A percentile compares a stretch with the other conserved stretches of the same genome.
These are phyloP conservation scores for Didymella segeticola DNA, from an alignment of 2,329 filamentous ascomycete genomes.

Conservation along the genomic window DNA sequence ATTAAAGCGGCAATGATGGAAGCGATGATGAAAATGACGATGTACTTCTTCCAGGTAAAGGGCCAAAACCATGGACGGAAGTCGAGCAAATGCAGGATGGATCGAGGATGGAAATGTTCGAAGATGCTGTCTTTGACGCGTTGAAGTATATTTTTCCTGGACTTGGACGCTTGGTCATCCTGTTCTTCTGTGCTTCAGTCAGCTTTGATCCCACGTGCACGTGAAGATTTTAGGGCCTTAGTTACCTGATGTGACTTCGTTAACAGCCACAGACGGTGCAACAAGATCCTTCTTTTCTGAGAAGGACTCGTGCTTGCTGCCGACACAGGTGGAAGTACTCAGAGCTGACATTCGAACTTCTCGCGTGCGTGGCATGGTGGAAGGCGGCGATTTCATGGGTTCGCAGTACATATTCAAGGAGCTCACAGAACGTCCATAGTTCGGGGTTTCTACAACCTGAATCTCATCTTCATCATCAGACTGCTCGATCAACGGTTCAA, in stretches of 20 bases:
- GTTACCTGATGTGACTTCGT: neutral
- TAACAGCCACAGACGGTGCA: neutral
- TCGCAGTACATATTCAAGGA: neutral
- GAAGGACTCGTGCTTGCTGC: neutral
- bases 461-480: neutral
- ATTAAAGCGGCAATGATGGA: too few species aligned
- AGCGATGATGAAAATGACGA: slow-evolving; percentile 14
- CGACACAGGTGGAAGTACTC: neutral
- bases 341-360: neutral
- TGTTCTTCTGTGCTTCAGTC: too few species aligned
- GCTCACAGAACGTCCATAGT: neutral
- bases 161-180: neutral
- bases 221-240: too few species aligned
- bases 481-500: neutral
- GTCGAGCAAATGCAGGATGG: slow-evolving; percentile 18
- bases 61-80: slow-evolving; percentile 20
- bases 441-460: neutral
- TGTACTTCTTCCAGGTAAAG: slow-evolving; percentile 26
- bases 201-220: too few species aligned
- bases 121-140: neutral
- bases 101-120: slow-evolving; percentile 16
- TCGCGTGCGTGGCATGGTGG: neutral
- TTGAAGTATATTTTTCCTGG: neutral
- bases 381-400: neutral
- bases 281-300: neutral